Conservation (phyloP, 1,284 basidiomycete species). For the Ceratobasidium sp. region DNA sequence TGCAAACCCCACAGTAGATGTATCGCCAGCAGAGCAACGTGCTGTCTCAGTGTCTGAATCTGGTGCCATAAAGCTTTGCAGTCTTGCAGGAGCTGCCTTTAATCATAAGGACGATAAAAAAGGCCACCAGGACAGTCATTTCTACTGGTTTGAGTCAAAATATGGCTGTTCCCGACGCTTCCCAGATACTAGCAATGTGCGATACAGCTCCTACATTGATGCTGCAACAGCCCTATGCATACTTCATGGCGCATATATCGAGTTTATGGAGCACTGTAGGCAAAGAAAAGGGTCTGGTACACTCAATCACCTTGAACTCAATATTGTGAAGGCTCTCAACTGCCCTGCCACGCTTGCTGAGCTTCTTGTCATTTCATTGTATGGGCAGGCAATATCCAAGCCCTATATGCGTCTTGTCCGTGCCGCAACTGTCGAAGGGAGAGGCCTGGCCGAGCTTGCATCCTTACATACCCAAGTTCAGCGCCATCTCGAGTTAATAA, state of each 20-base stretch:
- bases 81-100: conserved; percentile 51
- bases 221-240: conserved; percentile 27
- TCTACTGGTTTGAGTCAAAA: conserved; percentile 46
- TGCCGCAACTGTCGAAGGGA: conserved; percentile 38
- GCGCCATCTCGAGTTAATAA: conserved; percentile 49
- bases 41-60: neutral
- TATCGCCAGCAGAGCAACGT: neutral
- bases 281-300: conserved; percentile 48
- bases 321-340: conserved; percentile 53
- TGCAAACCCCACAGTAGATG: conserved; percentile 38
- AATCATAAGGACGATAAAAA: conserved; percentile 55
- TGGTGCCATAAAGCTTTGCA: conserved; percentile 53
- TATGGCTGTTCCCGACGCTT: conserved; percentile 1
- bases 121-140: conserved; percentile 50
- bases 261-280: conserved; percentile 25
- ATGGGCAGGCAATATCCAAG: conserved; percentile 51
- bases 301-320: conserved; percentile 51
- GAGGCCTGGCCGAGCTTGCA: conserved; percentile 19
- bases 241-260: conserved; percentile 7
- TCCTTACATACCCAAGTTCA: conserved; percentile 13
- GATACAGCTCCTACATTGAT: conserved; percentile 27
- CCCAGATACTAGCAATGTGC: conserved; percentile 38
- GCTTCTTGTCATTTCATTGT: conserved; percentile 53
- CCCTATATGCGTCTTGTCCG: conserved; percentile 53
- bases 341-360: conserved; percentile 55